A percentile compares a stretch with the other conserved stretches of the same genome.
These are phyloP conservation scores for Phaeolepiota aurea DNA, from an alignment of 768 basidiomycete genomes.

Conservation along the genomic window DNA sequence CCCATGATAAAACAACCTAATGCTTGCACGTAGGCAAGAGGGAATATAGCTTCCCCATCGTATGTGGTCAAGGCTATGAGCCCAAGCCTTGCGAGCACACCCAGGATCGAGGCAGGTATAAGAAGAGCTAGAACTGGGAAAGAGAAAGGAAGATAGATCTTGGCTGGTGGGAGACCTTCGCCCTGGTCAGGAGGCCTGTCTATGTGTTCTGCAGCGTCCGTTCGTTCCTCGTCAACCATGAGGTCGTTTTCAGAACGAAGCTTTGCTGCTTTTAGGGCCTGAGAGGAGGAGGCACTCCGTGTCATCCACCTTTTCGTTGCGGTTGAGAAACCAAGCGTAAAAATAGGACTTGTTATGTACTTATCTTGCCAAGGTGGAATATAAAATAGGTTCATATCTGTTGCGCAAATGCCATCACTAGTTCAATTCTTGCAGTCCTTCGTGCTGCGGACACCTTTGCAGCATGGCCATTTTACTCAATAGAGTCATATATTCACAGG, in stretches of 20 bases:
- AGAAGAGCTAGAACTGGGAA: slow-evolving; percentile 62
- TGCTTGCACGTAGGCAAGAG: slow-evolving; percentile 79
- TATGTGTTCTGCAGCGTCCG: slow-evolving; percentile 20
- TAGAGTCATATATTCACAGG: background rate
- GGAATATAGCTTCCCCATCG: slow-evolving; percentile 68
- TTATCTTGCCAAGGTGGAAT: no score
- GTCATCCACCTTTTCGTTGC: no score
- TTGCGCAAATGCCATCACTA: no score
- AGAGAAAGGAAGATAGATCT: slow-evolving; percentile 44
- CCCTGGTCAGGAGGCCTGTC: slow-evolving; percentile 24
- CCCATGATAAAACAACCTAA: slow-evolving; percentile 94
- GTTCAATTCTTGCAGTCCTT: no score
- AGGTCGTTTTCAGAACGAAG: background rate
- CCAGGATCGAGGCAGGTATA: slow-evolving; percentile 77
- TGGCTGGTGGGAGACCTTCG: slow-evolving; percentile 19
- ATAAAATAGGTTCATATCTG: no score
- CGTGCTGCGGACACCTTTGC: no score
- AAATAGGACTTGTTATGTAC: no score
- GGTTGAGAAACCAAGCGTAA: no score
- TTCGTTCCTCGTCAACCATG: slow-evolving; percentile 9
- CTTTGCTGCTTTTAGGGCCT: no score
- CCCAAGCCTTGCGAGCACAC: slow-evolving; percentile 78
- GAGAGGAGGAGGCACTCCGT: background rate
- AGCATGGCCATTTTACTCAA: background rate
- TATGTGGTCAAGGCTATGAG: slow-evolving; percentile 68